These are phyloP conservation scores for Fusarium zealandicum DNA, from an alignment of 2,329 filamentous ascomycete species.

Conservation along the genomic window DNA sequence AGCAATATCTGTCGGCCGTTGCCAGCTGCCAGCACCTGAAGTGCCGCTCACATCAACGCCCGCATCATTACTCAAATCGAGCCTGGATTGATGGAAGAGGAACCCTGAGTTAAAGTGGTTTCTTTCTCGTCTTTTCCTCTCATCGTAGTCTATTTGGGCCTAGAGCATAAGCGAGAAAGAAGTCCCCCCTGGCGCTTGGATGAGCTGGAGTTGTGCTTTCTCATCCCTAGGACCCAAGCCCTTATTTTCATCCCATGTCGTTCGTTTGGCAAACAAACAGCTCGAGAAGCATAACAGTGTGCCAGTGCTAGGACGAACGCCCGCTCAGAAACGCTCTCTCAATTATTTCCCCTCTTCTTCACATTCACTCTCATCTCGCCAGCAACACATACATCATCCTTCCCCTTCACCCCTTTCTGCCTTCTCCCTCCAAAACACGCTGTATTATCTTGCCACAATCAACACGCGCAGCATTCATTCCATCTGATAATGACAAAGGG, in stretches of 20 bases:
- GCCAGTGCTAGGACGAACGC: constrained; percentile 6
- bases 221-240: not conserved
- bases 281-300: not conserved
- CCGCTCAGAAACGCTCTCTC: constrained; percentile 5
- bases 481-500: constrained; percentile 23
- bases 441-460: not conserved
- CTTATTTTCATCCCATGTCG: not conserved
- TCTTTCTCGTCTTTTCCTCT: not conserved
- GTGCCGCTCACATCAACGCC: not conserved
- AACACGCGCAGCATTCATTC: not conserved
- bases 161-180: not conserved
- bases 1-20: not conserved
- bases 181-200: not conserved
- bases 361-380: constrained; percentile 12
- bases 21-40: not conserved
- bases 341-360: constrained; percentile 7
- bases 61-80: not conserved
- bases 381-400: not conserved
- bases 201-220: constrained; percentile 3
- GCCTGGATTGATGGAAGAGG: not conserved
- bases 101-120: not conserved
- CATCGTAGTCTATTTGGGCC: not conserved
- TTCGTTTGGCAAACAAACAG: constrained; percentile 21
- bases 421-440: not conserved
- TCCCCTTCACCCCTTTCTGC: not conserved